Percentiles rank a stretch among this genome's conserved stretches.
Conservation (phyloP, 176 grass and related monocot genomes). For the Ensete ventricosum region DNA sequence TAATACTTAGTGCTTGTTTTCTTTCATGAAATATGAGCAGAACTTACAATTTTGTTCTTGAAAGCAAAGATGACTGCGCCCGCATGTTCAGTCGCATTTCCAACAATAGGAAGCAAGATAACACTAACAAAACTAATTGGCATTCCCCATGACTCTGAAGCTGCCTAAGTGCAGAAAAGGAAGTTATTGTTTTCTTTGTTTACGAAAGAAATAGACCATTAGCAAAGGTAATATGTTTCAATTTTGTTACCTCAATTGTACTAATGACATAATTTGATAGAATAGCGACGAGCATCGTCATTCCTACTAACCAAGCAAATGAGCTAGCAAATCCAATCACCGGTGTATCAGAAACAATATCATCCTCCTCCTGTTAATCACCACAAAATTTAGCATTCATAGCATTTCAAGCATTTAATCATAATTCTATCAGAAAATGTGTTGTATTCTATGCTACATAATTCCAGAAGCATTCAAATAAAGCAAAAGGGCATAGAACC, state of each 20-base stretch:
- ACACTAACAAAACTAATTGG: conserved; percentile 6
- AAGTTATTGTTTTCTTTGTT: not conserved
- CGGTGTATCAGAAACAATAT: conserved; percentile 37
- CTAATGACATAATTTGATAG: conserved; percentile 83
- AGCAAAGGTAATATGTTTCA: not conserved
- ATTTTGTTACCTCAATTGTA: conserved; percentile 59
- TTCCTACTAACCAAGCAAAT: conserved; percentile 58
- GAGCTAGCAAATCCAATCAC: conserved; percentile 72
- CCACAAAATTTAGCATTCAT: not conserved
- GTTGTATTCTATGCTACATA: not conserved
- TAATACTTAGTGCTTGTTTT: too few species aligned
- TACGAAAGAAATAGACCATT: not conserved
- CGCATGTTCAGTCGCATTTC: conserved; percentile 15
- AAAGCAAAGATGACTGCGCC: conserved; percentile 22
- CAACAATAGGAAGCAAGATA: conserved; percentile 16
- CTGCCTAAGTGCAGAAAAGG: not conserved
- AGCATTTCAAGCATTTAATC: not conserved
- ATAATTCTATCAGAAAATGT: not conserved
- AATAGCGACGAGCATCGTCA: conserved; percentile 52
- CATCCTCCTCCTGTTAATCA: conserved; percentile 28
- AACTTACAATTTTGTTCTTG: conserved; percentile 16
- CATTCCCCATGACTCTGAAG: conserved; percentile 4
- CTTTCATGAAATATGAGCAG: too few species aligned
- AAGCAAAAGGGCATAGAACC: not conserved
- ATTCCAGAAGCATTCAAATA: not conserved